Evolutionary conservation across 768 basidiomycete genomes (phyloP), one percentile per base, ranked within the genome.

Genomic region (Bullera alba): DNA sequence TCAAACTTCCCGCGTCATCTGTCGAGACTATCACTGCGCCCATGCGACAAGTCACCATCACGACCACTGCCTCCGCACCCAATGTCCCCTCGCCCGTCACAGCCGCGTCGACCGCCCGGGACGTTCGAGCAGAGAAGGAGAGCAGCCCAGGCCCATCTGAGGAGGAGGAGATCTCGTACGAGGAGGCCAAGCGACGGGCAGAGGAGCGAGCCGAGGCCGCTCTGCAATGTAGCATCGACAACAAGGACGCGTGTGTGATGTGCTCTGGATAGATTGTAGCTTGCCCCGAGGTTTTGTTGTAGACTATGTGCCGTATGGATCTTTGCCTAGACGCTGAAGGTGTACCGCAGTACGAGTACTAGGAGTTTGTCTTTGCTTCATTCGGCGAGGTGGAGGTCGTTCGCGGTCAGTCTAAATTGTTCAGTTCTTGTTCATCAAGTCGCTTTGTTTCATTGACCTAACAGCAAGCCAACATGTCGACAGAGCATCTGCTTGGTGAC

Each of bases 141-240:
- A 54, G 55, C 6, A 26, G 23, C 17, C 63, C 62, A 7, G 52
- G 55, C 26, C 66, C 66, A 3, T 56, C 52, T 23, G 70, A 72
- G 34, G 67, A 69, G 27, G 70, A 70, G 51, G 70, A 72, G 47
- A 67, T 72, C 42, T 60, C 60, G 3, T 72, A 70, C 48, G 70
- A 72, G 50, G 68, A 72, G 53, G 70, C 70, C 34, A 72, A 72
- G 58, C 32, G 58, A 48, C 35, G 69, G 15, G 70, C 70, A 12
- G 73, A 71, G 19, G 73, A 73, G 57, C 45, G 73, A 39, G 73
- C 73, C 2, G 71, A 61, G 46, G 73, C 71, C 32, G 71, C 71
- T 34, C 51, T 72, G 44, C 71, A 72, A 51, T 72, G 71, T 53
- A 63, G 60, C 23, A 72, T 72, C 43, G 70, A 72, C 37, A 72